Evolutionary conservation across 2,329 filamentous ascomycete species (phyloP), one percentile per base, ranked within the genome.

Genomic region (Gremmenia infestans): DNA sequence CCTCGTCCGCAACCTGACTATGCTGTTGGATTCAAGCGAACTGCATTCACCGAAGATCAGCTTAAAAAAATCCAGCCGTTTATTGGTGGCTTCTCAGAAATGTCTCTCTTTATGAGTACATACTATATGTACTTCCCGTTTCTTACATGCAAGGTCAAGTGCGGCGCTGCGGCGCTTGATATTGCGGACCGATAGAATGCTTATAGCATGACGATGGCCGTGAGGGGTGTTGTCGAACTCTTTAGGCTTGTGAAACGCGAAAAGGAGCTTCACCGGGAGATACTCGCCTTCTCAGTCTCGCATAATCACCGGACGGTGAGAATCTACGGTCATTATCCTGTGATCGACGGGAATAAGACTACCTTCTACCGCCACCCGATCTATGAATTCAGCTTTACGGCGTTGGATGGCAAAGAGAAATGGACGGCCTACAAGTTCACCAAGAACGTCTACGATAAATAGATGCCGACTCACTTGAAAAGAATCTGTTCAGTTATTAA

Each of bases 61-160:
- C 69, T 76, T 5, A 42, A 63, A 14, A 78, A 73, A 65, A 61
- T 80, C 7, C 55, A 63, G 6, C 71, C 72, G 6, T 73, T 73
- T 47, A 61, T 75, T n/a, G 36, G 50, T 3, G 50, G 51, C 14
- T 0, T 56, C 14, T 15, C 46, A 15, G 60, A 68, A 4, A 76
- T 70, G 17, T 60, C 53, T 22, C 19, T 28, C 1, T 77, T 79
- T 52, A 74, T 76, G 68, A 72, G 63, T 8, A 80, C 74, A 11
- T 74, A 70, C 52, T 66, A 72, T 5, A 78, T 79, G 69, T 76
- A 74, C 67, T 78, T 81, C 59, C 76, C 76, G 2, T 81, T 79
- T 59, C 66, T 81, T 0, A 73, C 73, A 0, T 76, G 72, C 63
- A 74, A 81, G 62, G 75, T 78, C 1, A 78, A 78, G 63, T 76